A percentile compares a stretch with the other conserved stretches of the same genome.
phyloP scores from a whole-genome alignment of 768 basidiomycete genomes.

The Kwoniella mangroviensis region DNA sequence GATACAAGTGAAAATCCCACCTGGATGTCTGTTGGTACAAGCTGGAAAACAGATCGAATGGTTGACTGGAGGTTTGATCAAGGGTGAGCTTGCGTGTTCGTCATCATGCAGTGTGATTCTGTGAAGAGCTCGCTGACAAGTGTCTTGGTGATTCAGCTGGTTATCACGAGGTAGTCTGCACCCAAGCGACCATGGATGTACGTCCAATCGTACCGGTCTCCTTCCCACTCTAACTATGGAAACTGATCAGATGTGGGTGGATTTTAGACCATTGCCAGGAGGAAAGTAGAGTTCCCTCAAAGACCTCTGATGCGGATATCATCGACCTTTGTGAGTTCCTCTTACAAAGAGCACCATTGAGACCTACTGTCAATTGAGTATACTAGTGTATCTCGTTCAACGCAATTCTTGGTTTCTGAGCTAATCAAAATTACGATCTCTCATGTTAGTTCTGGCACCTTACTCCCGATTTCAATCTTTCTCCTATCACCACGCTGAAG shows the following conservation, averaged over 20 bases:
- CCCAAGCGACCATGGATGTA: constrained; percentile 74
- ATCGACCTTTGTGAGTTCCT: constrained; percentile 70
- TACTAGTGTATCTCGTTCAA: not conserved
- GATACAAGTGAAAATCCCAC: constrained; percentile 82
- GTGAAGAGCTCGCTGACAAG: too few relatives aligned
- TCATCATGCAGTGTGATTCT: too few relatives aligned
- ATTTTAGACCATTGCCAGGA: constrained; percentile 62
- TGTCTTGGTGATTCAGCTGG: constrained; percentile 64
- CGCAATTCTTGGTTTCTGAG: not conserved
- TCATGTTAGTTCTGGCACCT: constrained; percentile 78
- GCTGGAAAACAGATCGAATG: constrained; percentile 96
- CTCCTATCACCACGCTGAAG: constrained; percentile 66
- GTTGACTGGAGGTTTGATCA: constrained; percentile 71
- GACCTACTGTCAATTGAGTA: too few relatives aligned
- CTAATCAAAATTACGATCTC: not conserved
- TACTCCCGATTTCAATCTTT: constrained; percentile 79
- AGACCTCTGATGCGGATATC: constrained; percentile 95
- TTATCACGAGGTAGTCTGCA: constrained; percentile 93
- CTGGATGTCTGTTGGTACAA: constrained; percentile 84
- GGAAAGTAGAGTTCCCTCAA: constrained; percentile 66
- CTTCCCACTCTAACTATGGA: too few relatives aligned
- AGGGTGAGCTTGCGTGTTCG: constrained; percentile 52
- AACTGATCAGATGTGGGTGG: too few relatives aligned
- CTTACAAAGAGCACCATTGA: too few relatives aligned
- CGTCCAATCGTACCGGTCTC: constrained; percentile 29